Conservation (phyloP, 345 rosid species). For the Heritiera fomes region DNA sequence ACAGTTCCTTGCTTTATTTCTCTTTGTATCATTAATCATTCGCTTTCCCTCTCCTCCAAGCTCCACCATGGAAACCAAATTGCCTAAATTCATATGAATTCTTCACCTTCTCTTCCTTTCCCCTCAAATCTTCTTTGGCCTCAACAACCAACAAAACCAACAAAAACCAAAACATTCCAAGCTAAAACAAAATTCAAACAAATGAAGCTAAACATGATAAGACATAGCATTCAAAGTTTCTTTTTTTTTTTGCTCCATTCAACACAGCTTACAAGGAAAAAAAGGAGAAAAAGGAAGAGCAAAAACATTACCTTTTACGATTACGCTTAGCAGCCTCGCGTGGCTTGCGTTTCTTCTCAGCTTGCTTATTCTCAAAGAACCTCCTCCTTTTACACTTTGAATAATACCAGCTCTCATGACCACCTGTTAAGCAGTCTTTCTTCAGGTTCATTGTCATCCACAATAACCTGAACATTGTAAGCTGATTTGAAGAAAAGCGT, state of each 20-base stretch:
- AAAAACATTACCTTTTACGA: constrained; percentile 62
- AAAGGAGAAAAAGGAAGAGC: neutral
- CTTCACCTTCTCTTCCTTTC: neutral
- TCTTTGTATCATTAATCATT: neutral
- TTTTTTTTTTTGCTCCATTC: neutral
- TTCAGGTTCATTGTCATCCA: constrained; percentile 63
- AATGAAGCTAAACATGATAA: neutral
- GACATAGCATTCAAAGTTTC: neutral
- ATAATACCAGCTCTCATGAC: constrained; percentile 73
- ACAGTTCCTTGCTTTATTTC: neutral
- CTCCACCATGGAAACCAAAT: neutral
- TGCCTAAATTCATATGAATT: neutral
- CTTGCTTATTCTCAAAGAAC: constrained; percentile 69
- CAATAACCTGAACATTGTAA: constrained; percentile 70
- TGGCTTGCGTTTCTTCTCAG: constrained; percentile 70
- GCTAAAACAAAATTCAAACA: constrained; percentile 1
- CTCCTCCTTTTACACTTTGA: constrained; percentile 71
- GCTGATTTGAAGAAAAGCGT: constrained; percentile 66
- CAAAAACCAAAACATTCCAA: neutral
- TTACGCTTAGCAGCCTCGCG: constrained; percentile 90
- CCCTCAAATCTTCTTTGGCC: neutral
- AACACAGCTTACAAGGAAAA: neutral
- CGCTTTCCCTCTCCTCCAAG: neutral
- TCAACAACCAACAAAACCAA: neutral
- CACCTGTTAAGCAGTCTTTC: constrained; percentile 58